Percentiles rank a stretch among this genome's conserved stretches.
Conservation (phyloP, 73 alveolate genomes). For the Paramecium caudatum region DNA sequence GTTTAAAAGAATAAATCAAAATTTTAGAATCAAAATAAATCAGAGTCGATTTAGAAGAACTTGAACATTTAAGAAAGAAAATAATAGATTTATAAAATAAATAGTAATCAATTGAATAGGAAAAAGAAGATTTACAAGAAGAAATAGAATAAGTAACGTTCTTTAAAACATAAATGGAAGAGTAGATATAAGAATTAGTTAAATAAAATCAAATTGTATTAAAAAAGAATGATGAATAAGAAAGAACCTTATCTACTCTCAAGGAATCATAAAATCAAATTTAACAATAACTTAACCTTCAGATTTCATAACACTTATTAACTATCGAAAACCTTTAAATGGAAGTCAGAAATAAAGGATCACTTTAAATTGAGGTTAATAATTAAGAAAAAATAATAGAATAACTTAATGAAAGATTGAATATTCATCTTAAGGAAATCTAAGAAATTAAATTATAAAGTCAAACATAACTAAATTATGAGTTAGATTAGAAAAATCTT, state of each 20-base stretch:
- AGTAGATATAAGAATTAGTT: not conserved
- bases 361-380: not conserved
- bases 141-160: not conserved
- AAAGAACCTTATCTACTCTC: not conserved
- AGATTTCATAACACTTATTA: not conserved
- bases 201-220: not conserved
- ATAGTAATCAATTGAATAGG: not conserved
- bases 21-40: not conserved
- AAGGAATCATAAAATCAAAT: not conserved
- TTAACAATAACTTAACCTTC: not conserved
- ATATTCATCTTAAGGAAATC: no score
- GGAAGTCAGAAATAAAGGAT: not conserved
- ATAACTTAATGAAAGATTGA: no score
- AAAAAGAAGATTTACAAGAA: not conserved
- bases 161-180: constrained; percentile 16
- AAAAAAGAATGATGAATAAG: not conserved
- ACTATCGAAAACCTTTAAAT: not conserved
- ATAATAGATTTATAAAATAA: not conserved
- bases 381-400: no score
- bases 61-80: not conserved
- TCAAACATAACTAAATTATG: no score
- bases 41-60: not conserved
- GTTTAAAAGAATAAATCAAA: not conserved
- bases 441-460: no score
- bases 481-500: no score